Evolutionary conservation across 23 red algal genomes (phyloP), one percentile per base, ranked within the genome.

Genomic region (Gracilaria vermiculophylla): DNA sequence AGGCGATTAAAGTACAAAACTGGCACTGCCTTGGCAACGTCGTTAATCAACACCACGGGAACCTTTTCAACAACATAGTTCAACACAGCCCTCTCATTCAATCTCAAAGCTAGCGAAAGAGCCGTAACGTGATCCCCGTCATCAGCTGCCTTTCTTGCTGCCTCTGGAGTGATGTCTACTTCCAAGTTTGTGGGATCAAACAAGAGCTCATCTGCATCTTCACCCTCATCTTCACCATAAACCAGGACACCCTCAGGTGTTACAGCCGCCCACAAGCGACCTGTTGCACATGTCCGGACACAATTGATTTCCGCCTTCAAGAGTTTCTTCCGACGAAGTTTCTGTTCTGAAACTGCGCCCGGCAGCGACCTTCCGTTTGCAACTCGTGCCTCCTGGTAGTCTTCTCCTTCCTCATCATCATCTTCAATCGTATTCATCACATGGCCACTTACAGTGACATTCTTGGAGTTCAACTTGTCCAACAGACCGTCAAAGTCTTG

Each of bases 141-240:
- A 16, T 17, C 56, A 28, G 65, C 49, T 17, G 95, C 90, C 27
- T 74, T 60, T 55, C 44, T 41, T 44, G 87, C 93, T 15, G 78
- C 92, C n/a, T 89, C 84, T 10, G 92, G 83, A 29, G 92, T 99
- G 2, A 96, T 82, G 20, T 99, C 97, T 77, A 96, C 23, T n/a
- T 88, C 88, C 64, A 99, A 82, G 44, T 95, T 75, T 12, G 88
- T 84, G 29, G 97, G 97, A 76, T 99, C 97, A 86, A 99, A 99
- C 25, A 88, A 66, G 50, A 90, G 45, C 50, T 57, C 88, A 33
- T 89, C 95, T 13, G 74, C 65, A 23, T 83, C 80, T 51, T 83
- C 70, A 6, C 58, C 57, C 21, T 45, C 55, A 45, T 64, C 86
- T 33, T 85, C 79, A 21, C 77, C 69, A 67, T 94, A 99, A 19